These are phyloP conservation scores for Pyropia haitanensis DNA, from an alignment of 23 red algal genomes.

Conservation along the genomic window DNA sequence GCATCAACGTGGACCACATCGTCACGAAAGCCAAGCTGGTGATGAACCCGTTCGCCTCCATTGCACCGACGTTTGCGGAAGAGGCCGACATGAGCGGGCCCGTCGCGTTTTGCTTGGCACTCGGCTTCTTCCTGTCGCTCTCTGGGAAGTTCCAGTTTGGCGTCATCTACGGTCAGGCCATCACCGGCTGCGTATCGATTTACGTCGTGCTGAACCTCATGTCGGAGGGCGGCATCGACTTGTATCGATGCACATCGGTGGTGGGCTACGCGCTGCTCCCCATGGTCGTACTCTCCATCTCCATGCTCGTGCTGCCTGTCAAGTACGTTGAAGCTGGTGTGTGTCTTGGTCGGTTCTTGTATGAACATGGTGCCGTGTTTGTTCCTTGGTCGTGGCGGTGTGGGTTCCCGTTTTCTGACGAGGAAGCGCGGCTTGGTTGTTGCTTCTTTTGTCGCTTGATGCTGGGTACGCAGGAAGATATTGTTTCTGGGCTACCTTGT, in stretches of 20 bases:
- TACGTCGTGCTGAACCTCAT: slow-evolving; percentile 96
- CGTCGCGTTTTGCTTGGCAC: slow-evolving; percentile 64
- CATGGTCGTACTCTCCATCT: slow-evolving; percentile 82
- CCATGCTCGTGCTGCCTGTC: slow-evolving; percentile 51
- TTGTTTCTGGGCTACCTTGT: slow-evolving; percentile 27
- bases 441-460: background rate
- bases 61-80: slow-evolving; percentile 78
- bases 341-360: too few species aligned
- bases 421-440: background rate
- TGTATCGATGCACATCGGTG: slow-evolving; percentile 80
- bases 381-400: background rate
- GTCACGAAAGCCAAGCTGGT: slow-evolving; percentile 60
- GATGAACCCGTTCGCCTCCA: slow-evolving; percentile 79
- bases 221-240: slow-evolving; percentile 71
- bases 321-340: slow-evolving; percentile 16
- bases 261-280: slow-evolving; percentile 93
- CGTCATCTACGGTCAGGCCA: slow-evolving; percentile 93
- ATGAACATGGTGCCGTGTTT: too few species aligned
- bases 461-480: background rate
- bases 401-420: background rate
- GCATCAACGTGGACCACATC: slow-evolving; percentile 72
- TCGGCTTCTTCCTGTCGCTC: slow-evolving; percentile 77
- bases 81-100: slow-evolving; percentile 98
- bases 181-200: slow-evolving; percentile 74
- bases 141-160: slow-evolving; percentile 93